These are phyloP conservation scores for Phlebopus sp. DNA, from an alignment of 1,284 basidiomycete genomes.

Conservation along the genomic window DNA sequence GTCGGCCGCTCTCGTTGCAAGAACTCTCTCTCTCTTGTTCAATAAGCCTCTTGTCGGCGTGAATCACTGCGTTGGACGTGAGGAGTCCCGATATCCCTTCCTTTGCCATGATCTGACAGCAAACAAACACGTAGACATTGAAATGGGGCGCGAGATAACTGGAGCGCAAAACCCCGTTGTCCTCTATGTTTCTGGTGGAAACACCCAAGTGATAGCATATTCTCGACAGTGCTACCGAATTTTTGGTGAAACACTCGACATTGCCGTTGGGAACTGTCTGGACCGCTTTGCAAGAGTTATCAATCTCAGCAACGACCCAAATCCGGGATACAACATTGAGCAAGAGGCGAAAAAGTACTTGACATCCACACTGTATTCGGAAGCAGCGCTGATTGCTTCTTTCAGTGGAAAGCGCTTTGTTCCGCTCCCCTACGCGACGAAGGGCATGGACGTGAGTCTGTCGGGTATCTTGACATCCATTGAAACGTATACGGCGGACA, in stretches of 20 bases:
- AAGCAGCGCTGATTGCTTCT: constrained; percentile 1
- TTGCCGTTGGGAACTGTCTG: constrained; percentile 97
- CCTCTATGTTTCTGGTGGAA: constrained; percentile 97
- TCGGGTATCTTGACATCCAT: constrained; percentile 89
- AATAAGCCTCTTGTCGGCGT: constrained; percentile 93
- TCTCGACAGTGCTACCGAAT: constrained; percentile 96
- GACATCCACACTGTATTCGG: background rate
- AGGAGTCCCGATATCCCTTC: constrained; percentile 17
- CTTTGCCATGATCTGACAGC: background rate
- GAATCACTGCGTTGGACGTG: constrained; percentile 99
- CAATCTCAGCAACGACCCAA: constrained; percentile 92
- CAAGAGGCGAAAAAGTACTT: constrained; percentile 85
- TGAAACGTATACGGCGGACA: constrained; percentile 85
- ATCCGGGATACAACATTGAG: constrained; percentile 98
- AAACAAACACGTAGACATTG: constrained; percentile 85
- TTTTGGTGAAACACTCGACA: constrained; percentile 98
- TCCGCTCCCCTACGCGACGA: constrained; percentile 91
- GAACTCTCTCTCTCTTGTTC: constrained; percentile 87
- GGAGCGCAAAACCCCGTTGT: constrained; percentile 95
- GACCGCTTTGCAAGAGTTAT: constrained; percentile 98
- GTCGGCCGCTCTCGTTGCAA: constrained; percentile 93
- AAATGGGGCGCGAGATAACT: constrained; percentile 97
- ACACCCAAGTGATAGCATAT: constrained; percentile 99
- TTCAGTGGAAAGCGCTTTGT: constrained; percentile 74
- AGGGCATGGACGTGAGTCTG: constrained; percentile 97